Evolutionary conservation across 441 rosid species (phyloP).

Genomic region (Sinapis alba): DNA sequence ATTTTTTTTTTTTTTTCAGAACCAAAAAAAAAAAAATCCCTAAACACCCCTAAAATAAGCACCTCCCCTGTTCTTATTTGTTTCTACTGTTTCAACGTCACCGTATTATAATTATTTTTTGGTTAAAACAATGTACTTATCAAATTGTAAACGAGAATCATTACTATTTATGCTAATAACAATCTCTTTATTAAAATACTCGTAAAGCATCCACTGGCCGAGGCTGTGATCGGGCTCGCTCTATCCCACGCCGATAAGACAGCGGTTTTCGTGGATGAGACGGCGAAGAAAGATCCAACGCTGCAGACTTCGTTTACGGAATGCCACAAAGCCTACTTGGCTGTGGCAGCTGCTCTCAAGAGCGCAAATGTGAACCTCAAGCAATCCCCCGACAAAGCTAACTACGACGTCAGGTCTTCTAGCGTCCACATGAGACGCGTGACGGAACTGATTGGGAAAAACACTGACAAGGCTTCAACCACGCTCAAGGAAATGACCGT

Average conservation of each 20-base stretch:
- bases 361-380: conserved; percentile 3
- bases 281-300: conserved; percentile 15
- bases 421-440: neutral
- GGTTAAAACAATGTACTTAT: neutral
- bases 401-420: conserved; percentile 11
- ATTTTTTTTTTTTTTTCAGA: too few relatives aligned
- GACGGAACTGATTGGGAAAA: conserved; percentile 6
- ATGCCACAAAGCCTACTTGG: conserved; percentile 15
- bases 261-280: neutral
- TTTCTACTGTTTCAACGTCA: neutral
- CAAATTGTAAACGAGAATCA: neutral
- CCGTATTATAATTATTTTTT: neutral
- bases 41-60: too few relatives aligned
- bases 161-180: neutral
- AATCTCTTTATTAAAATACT: neutral
- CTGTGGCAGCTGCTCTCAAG: conserved; percentile 10
- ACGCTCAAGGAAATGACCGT: conserved; percentile 10
- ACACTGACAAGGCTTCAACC: conserved; percentile 4
- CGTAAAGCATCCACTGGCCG: conserved; percentile 17
- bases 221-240: conserved; percentile 7
- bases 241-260: conserved; percentile 23
- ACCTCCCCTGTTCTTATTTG: too few relatives aligned
- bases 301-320: neutral
- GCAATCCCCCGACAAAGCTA: conserved; percentile 18
- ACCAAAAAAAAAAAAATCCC: too few relatives aligned